Evolutionary conservation across 2,329 filamentous ascomycete species (phyloP).

Genomic region (Graphiopsis chlorocephala): DNA sequence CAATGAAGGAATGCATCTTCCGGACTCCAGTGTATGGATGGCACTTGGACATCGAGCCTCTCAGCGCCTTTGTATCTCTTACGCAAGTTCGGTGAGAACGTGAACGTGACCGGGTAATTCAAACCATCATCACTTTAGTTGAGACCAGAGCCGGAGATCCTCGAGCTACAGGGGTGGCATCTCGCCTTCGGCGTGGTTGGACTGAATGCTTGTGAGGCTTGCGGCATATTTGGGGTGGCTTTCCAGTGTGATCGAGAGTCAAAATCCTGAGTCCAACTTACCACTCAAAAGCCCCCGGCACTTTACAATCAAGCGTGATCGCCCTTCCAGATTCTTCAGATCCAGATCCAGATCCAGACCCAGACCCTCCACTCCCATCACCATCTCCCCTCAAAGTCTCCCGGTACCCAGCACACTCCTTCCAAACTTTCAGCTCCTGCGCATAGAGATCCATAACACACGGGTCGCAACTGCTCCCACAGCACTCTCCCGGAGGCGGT

Average conservation of each 20-base stretch:
- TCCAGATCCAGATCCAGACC: neutral
- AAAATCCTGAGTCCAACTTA: neutral
- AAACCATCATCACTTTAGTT: neutral
- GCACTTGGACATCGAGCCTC: neutral
- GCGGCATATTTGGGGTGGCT: no score
- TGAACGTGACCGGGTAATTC: neutral
- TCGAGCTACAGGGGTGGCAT: no score
- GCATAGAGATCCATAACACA: constrained; percentile 19
- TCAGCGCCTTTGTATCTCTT: neutral
- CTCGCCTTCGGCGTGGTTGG: no score
- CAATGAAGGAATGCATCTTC: no score
- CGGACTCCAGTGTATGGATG: neutral
- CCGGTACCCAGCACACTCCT: constrained; percentile 16
- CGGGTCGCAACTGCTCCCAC: constrained; percentile 19
- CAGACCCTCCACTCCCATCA: neutral
- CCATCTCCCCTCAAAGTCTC: constrained; percentile 17
- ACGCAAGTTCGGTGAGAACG: no score
- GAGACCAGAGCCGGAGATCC: no score
- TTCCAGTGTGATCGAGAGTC: no score
- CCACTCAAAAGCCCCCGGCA: constrained; percentile 10
- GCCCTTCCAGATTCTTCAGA: neutral
- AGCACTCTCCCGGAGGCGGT: constrained; percentile 18
- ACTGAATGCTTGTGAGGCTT: no score
- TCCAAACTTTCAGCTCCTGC: constrained; percentile 18
- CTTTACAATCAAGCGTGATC: neutral